Percentiles rank a stretch among this genome's conserved stretches.
These are phyloP conservation scores for Alternaria tenuissima DNA, from an alignment of 2,329 filamentous ascomycete species.

Conservation along the genomic window DNA sequence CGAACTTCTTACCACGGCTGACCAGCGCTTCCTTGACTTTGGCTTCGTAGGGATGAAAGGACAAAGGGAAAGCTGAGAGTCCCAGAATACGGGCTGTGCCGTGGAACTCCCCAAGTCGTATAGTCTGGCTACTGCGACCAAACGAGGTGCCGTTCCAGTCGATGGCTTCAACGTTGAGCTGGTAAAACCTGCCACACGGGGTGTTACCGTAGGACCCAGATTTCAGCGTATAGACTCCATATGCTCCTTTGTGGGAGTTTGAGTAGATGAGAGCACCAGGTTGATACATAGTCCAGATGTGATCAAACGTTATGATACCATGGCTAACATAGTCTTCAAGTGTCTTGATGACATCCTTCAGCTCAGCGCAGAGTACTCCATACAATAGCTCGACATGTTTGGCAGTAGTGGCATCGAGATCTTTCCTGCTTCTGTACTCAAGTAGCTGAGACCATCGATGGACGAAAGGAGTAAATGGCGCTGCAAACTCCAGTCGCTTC, in stretches of 20 bases:
- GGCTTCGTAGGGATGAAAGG: constrained; percentile 76
- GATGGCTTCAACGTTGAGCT: constrained; percentile 34
- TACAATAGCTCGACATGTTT: constrained; percentile 51
- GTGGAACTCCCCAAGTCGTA: constrained; percentile 63
- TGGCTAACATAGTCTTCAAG: constrained; percentile 49
- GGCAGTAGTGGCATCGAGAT: constrained; percentile 30
- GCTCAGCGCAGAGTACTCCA: constrained; percentile 48
- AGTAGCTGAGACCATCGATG: constrained; percentile 65
- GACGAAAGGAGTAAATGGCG: constrained; percentile 69
- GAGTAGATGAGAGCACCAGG: constrained; percentile 41
- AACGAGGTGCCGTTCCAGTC: constrained; percentile 47
- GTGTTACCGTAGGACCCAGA: constrained; percentile 30
- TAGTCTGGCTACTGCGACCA: constrained; percentile 30
- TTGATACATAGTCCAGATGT: constrained; percentile 55
- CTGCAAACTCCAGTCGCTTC: constrained; percentile 67
- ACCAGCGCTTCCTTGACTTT: constrained; percentile 72
- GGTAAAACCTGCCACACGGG: constrained; percentile 31
- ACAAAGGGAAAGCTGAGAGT: constrained; percentile 76
- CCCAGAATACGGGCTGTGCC: constrained; percentile 81
- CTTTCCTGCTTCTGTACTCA: constrained; percentile 21
- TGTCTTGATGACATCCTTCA: constrained; percentile 50
- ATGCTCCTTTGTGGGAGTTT: constrained; percentile 31
- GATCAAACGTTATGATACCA: constrained; percentile 50
- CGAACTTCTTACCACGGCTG: constrained; percentile 82
- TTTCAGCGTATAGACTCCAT: constrained; percentile 31